Evolutionary conservation across 2,329 filamentous ascomycete species (phyloP).

Genomic region (Penicillium sp.): DNA sequence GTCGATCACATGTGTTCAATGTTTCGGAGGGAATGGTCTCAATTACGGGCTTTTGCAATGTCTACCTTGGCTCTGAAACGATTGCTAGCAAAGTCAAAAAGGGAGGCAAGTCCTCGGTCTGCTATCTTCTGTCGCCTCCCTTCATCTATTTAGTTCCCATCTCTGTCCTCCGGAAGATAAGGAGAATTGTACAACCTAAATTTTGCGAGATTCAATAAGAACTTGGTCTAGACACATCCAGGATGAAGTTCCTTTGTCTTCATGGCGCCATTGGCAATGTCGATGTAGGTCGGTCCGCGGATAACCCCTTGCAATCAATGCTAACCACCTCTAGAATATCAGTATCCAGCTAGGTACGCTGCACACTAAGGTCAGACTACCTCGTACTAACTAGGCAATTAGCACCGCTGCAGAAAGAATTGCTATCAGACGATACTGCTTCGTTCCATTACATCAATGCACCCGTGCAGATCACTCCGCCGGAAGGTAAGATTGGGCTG

Average conservation of each 20-base stretch:
- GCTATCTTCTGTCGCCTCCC: not conserved
- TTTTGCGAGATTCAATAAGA: not conserved
- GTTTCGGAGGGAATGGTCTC: constrained; percentile 9
- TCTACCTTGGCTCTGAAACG: not conserved
- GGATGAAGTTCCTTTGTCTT: constrained; percentile 29
- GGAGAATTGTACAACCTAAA: constrained; percentile 7
- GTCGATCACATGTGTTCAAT: constrained; percentile 19
- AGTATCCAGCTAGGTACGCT: constrained; percentile 18
- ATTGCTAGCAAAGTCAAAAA: not conserved
- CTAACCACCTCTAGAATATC: constrained; percentile 13
- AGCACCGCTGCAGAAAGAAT: constrained; percentile 22
- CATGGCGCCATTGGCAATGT: constrained; percentile 31
- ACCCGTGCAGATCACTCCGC: constrained; percentile 17
- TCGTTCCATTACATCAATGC: constrained; percentile 25
- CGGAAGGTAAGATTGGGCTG: constrained; percentile 8
- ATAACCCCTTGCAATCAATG: not conserved
- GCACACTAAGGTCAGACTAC: not conserved
- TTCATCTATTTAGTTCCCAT: not conserved
- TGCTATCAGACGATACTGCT: constrained; percentile 16
- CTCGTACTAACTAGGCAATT: not conserved
- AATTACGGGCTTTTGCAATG: not conserved
- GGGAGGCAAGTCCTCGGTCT: not conserved
- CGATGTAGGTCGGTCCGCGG: constrained; percentile 18
- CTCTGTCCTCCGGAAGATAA: not conserved
- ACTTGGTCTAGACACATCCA: constrained; percentile 4